Conservation (phyloP, 495 filamentous ascomycete species). For the Jackrogersella multiformis region DNA sequence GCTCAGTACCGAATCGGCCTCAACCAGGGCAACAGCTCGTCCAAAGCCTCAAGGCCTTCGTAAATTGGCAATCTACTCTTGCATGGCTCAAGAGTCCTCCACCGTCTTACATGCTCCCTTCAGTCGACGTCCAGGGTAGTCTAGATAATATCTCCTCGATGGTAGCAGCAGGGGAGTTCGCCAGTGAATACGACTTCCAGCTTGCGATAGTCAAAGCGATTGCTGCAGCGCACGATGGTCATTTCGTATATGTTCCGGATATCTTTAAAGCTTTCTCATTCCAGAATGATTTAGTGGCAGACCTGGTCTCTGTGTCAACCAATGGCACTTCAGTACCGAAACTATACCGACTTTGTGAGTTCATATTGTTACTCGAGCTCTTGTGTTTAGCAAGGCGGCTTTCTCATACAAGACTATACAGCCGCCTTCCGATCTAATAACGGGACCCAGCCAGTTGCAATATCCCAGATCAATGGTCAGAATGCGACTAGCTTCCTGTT, state of each 20-base stretch:
- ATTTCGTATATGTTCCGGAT: constrained; percentile 49
- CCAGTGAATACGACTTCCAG: constrained; percentile 63
- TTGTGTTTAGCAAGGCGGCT: not conserved
- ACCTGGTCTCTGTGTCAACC: constrained; percentile 46
- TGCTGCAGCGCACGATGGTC: constrained; percentile 60
- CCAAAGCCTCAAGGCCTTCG: constrained; percentile 48
- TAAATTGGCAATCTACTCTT: constrained; percentile 52
- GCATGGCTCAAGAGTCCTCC: constrained; percentile 58
- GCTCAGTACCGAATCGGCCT: constrained; percentile 45
- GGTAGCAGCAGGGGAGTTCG: constrained; percentile 45
- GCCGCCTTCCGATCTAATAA: constrained; percentile 6
- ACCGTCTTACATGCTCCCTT: constrained; percentile 46
- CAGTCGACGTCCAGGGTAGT: constrained; percentile 53
- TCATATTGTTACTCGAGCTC: not conserved
- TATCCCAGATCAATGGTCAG: constrained; percentile 47
- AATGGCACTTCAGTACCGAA: constrained; percentile 46
- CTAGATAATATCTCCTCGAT: constrained; percentile 48
- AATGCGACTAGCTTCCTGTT: constrained; percentile 41
- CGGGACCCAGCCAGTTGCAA: constrained; percentile 8
- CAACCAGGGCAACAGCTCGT: constrained; percentile 44
- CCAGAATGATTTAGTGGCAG: constrained; percentile 33
- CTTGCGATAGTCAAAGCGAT: constrained; percentile 53
- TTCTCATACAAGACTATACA: constrained; percentile 11
- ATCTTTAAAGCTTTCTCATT: constrained; percentile 46
- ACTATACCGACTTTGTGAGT: constrained; percentile 45